Conservation (phyloP, 2,329 filamentous ascomycete genomes). For the Fusarium acutatum region DNA sequence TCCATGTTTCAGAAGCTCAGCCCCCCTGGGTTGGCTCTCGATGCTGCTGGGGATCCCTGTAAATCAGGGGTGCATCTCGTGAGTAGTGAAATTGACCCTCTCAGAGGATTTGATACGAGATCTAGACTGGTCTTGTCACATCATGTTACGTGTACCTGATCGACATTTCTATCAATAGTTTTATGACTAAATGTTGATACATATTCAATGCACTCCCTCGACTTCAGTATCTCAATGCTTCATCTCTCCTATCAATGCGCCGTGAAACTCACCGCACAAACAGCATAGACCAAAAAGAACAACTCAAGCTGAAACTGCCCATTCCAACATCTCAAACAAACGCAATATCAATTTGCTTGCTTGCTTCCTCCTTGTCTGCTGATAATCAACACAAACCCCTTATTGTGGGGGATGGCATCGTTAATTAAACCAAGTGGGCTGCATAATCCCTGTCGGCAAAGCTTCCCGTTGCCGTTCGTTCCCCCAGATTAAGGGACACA, state of each 20-base stretch:
- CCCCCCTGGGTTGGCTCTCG: conserved; percentile 9
- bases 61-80: conserved; percentile 11
- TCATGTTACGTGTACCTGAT: conserved; percentile 19
- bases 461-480: neutral
- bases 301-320: conserved; percentile 25
- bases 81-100: conserved; percentile 15
- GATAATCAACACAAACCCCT: conserved; percentile 5
- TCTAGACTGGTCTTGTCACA: conserved; percentile 17
- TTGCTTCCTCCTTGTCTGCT: neutral
- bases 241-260: neutral
- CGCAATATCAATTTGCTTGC: neutral
- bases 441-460: neutral
- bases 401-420: conserved; percentile 30
- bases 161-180: neutral
- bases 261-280: neutral
- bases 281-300: neutral
- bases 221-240: neutral
- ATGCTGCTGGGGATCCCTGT: neutral
- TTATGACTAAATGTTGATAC: neutral
- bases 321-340: conserved; percentile 26
- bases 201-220: neutral
- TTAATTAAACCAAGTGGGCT: conserved; percentile 40
- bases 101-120: conserved; percentile 9
- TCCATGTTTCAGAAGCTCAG: conserved; percentile 38
- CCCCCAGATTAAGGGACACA: conserved; percentile 19